Percentiles rank a stretch among this genome's conserved stretches.
Conservation (phyloP, 2,329 filamentous ascomycete genomes). For the Ceratocystis eucalypticola region DNA sequence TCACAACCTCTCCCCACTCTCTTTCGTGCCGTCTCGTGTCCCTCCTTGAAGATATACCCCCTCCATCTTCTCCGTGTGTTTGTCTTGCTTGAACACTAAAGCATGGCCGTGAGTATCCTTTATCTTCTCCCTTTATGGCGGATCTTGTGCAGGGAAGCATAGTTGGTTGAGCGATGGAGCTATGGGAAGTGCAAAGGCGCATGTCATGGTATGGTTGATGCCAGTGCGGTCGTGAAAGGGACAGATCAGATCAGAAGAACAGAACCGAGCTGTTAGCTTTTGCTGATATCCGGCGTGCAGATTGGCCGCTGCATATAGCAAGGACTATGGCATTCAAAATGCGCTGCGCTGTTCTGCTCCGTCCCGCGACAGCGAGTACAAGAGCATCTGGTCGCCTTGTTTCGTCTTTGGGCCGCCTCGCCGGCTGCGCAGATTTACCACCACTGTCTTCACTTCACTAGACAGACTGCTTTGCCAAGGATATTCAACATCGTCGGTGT, state of each 20-base stretch:
- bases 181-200: not conserved
- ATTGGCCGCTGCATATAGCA: not conserved
- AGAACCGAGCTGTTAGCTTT: not conserved
- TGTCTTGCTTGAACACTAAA: not conserved
- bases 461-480: not conserved
- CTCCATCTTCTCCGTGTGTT: not conserved
- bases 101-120: slow-evolving; percentile 5
- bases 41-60: not conserved
- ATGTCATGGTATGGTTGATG: not conserved
- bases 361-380: not conserved
- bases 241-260: no score
- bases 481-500: not conserved
- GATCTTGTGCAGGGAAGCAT: no score
- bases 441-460: not conserved
- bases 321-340: not conserved
- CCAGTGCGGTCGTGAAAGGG: not conserved
- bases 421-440: not conserved
- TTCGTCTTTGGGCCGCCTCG: not conserved
- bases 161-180: not conserved
- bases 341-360: not conserved
- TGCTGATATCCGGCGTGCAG: not conserved
- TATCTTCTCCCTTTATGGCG: not conserved
- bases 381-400: not conserved
- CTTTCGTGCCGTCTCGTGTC: not conserved
- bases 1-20: no score